Percentiles rank a stretch among this genome's conserved stretches.
Evolutionary conservation across 345 rosid genomes (phyloP).

Genomic region (Garcia nutans): DNA sequence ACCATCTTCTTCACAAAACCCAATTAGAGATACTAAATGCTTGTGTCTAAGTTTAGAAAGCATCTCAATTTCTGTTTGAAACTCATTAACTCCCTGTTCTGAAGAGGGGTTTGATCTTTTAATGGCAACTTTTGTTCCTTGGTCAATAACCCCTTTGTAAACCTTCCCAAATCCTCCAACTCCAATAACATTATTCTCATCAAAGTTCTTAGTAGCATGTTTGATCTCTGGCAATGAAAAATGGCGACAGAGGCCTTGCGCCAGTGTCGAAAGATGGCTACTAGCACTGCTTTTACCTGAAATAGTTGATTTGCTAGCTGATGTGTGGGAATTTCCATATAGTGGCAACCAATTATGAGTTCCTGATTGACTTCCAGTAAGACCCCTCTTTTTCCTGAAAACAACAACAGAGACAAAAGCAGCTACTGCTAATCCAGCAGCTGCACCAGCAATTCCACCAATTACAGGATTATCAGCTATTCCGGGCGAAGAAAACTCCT

Average conservation of each 20-base stretch:
- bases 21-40: conserved; percentile 32
- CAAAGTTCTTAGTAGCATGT: conserved; percentile 29
- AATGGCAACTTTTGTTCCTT: conserved; percentile 27
- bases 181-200: conserved; percentile 25
- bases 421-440: conserved; percentile 15
- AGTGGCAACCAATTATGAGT: conserved; percentile 40
- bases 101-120: conserved; percentile 36
- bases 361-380: not conserved
- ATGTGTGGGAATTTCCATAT: conserved; percentile 35
- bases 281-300: conserved; percentile 33
- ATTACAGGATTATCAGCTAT: conserved; percentile 4
- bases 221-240: conserved; percentile 28
- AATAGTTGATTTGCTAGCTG: conserved; percentile 30
- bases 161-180: conserved; percentile 42
- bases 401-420: conserved; percentile 15
- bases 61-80: conserved; percentile 33
- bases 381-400: conserved; percentile 18
- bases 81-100: conserved; percentile 35
- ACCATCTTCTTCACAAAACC: conserved; percentile 30
- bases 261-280: conserved; percentile 24
- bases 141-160: conserved; percentile 31
- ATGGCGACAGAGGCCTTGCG: conserved; percentile 35
- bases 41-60: conserved; percentile 37
- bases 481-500: conserved; percentile 15
- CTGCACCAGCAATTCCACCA: conserved; percentile 22